A percentile compares a stretch with the other conserved stretches of the same genome.
phyloP scores from a whole-genome alignment of 768 basidiomycete genomes.

The Steccherinum ochraceum region DNA sequence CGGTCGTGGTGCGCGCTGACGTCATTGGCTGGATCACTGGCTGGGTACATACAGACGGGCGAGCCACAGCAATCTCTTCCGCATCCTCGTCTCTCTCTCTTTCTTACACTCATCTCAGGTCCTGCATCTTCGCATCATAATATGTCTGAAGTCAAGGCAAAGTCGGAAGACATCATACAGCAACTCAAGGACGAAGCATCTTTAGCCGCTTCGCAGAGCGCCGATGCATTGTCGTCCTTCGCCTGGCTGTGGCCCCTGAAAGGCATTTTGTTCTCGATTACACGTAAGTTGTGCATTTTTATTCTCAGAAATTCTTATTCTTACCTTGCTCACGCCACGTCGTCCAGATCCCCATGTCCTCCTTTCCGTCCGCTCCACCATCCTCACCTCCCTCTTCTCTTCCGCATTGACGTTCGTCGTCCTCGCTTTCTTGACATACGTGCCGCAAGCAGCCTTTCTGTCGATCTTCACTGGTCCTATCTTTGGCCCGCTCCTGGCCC shows the following conservation, averaged over 20 bases:
- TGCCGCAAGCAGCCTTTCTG: slow-evolving; percentile 62
- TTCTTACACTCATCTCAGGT: too few species aligned
- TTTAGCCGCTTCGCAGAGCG: slow-evolving; percentile 7
- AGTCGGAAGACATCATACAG: too few species aligned
- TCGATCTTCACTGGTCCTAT: slow-evolving; percentile 59
- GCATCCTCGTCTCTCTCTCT: too few species aligned
- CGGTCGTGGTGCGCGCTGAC: too few species aligned
- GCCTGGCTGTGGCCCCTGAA: slow-evolving; percentile 26
- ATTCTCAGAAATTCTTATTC: neutral
- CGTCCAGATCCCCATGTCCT: slow-evolving; percentile 21
- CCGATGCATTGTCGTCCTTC: slow-evolving; percentile 15
- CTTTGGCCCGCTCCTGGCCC: slow-evolving; percentile 38
- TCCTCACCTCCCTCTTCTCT: slow-evolving; percentile 32
- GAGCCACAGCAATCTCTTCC: too few species aligned
- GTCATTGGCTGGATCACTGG: too few species aligned
- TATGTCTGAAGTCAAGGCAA: too few species aligned
- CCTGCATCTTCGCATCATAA: too few species aligned
- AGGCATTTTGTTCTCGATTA: slow-evolving; percentile 18
- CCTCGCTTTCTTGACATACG: slow-evolving; percentile 55
- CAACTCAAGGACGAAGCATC: slow-evolving; percentile 13
- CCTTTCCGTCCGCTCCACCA: slow-evolving; percentile 24
- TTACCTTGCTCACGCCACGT: slow-evolving; percentile 2
- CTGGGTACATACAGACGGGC: too few species aligned
- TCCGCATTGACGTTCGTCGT: slow-evolving; percentile 34
- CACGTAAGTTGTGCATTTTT: slow-evolving; percentile 11